Percentiles rank a stretch among this genome's conserved stretches.
These are phyloP conservation scores for Phytophthora quininea DNA, from an alignment of 352 stramenopile species.

Conservation along the genomic window DNA sequence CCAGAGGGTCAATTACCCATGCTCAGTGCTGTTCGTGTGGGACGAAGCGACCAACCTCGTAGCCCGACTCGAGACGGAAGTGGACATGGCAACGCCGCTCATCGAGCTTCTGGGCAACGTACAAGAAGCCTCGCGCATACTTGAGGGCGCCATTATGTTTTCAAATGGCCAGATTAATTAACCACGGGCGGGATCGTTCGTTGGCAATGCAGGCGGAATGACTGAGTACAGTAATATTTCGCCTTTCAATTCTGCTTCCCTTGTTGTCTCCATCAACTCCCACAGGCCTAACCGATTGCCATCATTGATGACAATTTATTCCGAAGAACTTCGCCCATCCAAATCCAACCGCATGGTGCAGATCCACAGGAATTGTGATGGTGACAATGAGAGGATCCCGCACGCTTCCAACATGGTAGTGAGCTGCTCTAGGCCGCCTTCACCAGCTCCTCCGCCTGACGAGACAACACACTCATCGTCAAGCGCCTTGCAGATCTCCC, in stretches of 20 bases:
- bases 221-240: no score
- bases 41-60: conserved; percentile 44
- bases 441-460: neutral
- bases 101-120: conserved; percentile 31
- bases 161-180: neutral
- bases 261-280: neutral
- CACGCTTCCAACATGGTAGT: conserved; percentile 77
- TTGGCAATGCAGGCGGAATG: neutral
- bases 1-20: conserved; percentile 37
- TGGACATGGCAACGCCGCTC: conserved; percentile 36
- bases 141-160: conserved; percentile 25
- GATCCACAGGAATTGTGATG: conserved; percentile 49
- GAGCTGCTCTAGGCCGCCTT: conserved; percentile 54
- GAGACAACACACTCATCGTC: conserved; percentile 27
- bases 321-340: conserved; percentile 6
- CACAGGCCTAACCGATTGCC: neutral
- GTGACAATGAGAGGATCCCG: conserved; percentile 51
- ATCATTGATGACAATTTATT: neutral
- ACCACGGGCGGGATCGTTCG: neutral
- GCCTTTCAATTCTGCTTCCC: no score
- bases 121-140: conserved; percentile 28
- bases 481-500: conserved; percentile 55
- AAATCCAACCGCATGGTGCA: conserved; percentile 33
- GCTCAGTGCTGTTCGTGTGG: conserved; percentile 42
- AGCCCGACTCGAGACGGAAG: conserved; percentile 29